Percentiles rank a stretch among this genome's conserved stretches.
These are phyloP conservation scores for Alternaria triticina DNA, from an alignment of 2,329 filamentous ascomycete species.

Conservation along the genomic window DNA sequence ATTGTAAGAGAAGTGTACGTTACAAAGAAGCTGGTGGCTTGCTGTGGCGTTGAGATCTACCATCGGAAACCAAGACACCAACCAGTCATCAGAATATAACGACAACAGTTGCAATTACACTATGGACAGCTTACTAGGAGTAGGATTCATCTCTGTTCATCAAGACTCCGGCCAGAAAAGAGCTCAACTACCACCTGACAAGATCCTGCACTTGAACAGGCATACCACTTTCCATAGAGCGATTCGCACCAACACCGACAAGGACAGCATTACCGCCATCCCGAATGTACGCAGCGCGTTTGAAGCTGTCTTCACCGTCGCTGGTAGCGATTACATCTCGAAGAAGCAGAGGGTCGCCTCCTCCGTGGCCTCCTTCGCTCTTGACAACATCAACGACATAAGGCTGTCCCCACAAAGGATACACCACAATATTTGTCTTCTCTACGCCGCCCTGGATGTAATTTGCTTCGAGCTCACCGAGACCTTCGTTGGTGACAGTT, in stretches of 20 bases:
- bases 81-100: not conserved
- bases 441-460: constrained; percentile 5
- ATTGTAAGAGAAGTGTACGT: not conserved
- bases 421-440: constrained; percentile 52
- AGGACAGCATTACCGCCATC: constrained; percentile 66
- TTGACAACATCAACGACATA: constrained; percentile 60
- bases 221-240: constrained; percentile 63
- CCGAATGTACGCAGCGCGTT: constrained; percentile 62
- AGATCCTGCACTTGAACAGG: constrained; percentile 63
- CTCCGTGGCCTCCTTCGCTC: constrained; percentile 64
- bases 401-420: constrained; percentile 62
- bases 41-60: not conserved
- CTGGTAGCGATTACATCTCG: constrained; percentile 64
- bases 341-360: constrained; percentile 64
- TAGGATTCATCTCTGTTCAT: not conserved
- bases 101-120: not conserved
- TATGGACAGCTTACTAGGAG: not conserved
- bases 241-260: constrained; percentile 66
- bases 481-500: constrained; percentile 2
- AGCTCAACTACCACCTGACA: constrained; percentile 14
- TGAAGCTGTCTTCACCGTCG: constrained; percentile 53
- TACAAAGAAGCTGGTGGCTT: not conserved
- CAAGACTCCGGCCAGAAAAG: not conserved
- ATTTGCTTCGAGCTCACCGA: constrained; percentile 4
- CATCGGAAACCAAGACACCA: not conserved